Base-by-base conservation (phyloP, 139 green algal species). In the Closterium sp. region DNA sequence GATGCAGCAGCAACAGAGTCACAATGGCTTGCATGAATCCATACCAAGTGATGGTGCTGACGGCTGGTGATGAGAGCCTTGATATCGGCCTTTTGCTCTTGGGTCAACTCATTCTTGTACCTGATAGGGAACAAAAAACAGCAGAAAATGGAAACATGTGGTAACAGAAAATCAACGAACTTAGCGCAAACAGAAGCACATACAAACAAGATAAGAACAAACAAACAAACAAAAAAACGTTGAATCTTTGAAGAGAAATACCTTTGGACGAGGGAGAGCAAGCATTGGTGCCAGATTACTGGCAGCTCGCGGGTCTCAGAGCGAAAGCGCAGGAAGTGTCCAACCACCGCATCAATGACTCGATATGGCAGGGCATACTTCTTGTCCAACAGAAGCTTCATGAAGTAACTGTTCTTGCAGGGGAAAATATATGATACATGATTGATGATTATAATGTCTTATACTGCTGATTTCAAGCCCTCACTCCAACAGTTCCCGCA, bases 261-360 rank as follows among this genome's bases (percentile, higher is more conserved):
- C 86, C 86, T 50, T 50, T 99, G 97, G 88, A 99, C 96, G 92
- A 99, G 99, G 92, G 93, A 97, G 24, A 99, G 97, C 92, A 99
- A 94, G 6, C 95, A 93, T 94, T 99, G 98, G 93, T 99, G 98
- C 98, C 98, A 99, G 70, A 99, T 97, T n/a, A 99, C 98, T 7
- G 98, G 98, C 95, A 99, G 96, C 89, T 95, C 21, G 13, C 97
- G 95, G 95, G 97, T 95, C 79, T 99, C 98, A 19, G 96, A 93
- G 17, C 89, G 79, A 91, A 98, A 98, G 5, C 92, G 89, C 91
- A 96, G 73, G 90, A 99, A 99, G 89, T 97, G 95, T 6, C 94
- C 90, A 29, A 98, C 96, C 91, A 97, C 90, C 31, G 94, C 90
- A 89, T 97, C 95, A 21, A 96, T 32, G n/a, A 96, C 95, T 19